These are phyloP conservation scores for Rhodotorula sp. DNA, from an alignment of 1,284 basidiomycete genomes.

Conservation along the genomic window DNA sequence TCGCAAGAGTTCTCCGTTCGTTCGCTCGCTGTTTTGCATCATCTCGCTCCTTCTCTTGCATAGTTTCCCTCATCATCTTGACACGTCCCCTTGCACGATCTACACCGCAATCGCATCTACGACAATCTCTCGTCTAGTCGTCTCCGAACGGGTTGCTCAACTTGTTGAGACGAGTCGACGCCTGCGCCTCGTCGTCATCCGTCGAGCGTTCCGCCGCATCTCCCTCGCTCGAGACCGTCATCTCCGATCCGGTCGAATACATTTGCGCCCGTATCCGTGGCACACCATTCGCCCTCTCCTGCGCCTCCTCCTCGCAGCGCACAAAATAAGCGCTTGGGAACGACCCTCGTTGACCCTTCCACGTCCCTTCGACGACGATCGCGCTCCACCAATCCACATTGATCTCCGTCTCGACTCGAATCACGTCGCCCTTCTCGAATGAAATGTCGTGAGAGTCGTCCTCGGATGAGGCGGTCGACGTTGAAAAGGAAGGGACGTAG, in stretches of 20 bases:
- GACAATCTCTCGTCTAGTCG: no score
- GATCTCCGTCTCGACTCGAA: slow-evolving; percentile 15
- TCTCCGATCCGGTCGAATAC: no score
- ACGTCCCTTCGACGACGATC: neutral
- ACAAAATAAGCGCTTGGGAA: slow-evolving; percentile 29
- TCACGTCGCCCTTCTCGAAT: slow-evolving; percentile 11
- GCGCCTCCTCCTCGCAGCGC: neutral
- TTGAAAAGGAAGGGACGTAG: slow-evolving; percentile 3
- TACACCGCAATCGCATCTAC: neutral
- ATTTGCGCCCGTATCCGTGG: no score
- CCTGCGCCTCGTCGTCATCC: no score
- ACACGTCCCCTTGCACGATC: neutral
- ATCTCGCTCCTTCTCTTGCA: neutral
- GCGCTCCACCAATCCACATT: slow-evolving; percentile 29
- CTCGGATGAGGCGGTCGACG: neutral
- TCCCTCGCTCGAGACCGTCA: no score
- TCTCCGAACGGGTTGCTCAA: no score
- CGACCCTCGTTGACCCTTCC: slow-evolving; percentile 5
- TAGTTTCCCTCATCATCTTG: neutral
- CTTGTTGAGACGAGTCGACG: no score
- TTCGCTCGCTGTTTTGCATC: neutral
- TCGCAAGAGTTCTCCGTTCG: neutral
- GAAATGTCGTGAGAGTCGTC: slow-evolving; percentile 6
- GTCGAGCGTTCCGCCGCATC: no score
- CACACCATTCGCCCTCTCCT: neutral